phyloP scores from a whole-genome alignment of 2,329 filamentous ascomycete genomes.

The Zymoseptoria crescenta region DNA sequence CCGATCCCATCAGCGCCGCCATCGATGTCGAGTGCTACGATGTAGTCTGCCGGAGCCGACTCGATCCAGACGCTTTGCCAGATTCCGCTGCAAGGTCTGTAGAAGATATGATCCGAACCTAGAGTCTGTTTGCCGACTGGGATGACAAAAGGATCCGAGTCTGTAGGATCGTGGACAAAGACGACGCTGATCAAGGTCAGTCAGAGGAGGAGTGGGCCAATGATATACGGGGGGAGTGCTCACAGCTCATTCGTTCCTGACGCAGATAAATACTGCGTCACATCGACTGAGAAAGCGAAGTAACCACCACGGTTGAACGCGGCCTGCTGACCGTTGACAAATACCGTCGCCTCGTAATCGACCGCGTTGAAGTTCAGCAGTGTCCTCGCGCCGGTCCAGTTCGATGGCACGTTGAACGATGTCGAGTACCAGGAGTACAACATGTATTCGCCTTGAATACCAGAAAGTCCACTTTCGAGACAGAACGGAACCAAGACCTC shows the following conservation, averaged over 20 bases:
- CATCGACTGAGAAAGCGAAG: conserved; percentile 49
- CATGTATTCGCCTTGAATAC: conserved; percentile 27
- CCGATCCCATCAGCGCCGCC: conserved; percentile 49
- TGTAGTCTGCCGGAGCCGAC: conserved; percentile 49
- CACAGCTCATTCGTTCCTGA: conserved; percentile 54
- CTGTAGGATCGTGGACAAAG: conserved; percentile 61
- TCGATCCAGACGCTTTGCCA: conserved; percentile 72
- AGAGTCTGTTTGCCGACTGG: conserved; percentile 47
- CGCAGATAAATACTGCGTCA: conserved; percentile 55
- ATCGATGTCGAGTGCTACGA: conserved; percentile 52
- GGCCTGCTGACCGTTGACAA: conserved; percentile 47
- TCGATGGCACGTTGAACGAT: conserved; percentile 42
- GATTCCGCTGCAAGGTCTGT: conserved; percentile 64
- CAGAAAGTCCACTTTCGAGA: conserved; percentile 47
- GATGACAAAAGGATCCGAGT: conserved; percentile 47
- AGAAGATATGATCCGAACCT: conserved; percentile 63
- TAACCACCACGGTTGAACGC: conserved; percentile 53
- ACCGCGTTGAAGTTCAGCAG: conserved; percentile 54
- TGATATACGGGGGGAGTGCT: conserved; percentile 51
- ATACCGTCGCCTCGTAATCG: conserved; percentile 55
- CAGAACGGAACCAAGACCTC: conserved; percentile 48
- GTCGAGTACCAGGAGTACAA: conserved; percentile 36
- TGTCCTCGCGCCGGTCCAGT: conserved; percentile 42
- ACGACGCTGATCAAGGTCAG: conserved; percentile 45
- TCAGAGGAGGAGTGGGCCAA: conserved; percentile 42